phyloP scores from a whole-genome alignment of 768 basidiomycete genomes.

The Tylopilus intermedius region DNA sequence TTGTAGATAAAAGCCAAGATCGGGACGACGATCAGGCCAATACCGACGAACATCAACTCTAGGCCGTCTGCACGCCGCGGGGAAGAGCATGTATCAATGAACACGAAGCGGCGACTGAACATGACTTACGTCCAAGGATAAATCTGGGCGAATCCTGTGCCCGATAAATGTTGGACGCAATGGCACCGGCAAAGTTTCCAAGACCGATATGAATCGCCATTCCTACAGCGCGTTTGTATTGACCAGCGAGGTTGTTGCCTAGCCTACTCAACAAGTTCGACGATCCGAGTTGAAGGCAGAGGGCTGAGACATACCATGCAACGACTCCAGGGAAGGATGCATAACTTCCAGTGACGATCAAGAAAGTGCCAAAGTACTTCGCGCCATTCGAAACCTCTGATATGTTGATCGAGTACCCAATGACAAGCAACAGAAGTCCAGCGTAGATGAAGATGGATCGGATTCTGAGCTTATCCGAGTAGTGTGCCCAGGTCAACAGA shows the following conservation, averaged over 20 bases:
- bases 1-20: constrained; percentile 46
- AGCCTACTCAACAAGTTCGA: constrained; percentile 38
- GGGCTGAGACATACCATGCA: constrained; percentile 45
- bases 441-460: constrained; percentile 57
- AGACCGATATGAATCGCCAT: constrained; percentile 51
- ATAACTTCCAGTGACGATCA: constrained; percentile 58
- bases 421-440: constrained; percentile 44
- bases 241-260: constrained; percentile 49
- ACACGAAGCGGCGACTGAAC: neutral
- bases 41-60: constrained; percentile 65
- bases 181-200: constrained; percentile 63
- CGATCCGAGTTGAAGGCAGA: neutral
- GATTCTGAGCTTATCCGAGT: constrained; percentile 51
- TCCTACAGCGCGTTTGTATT: constrained; percentile 65
- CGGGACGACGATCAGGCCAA: constrained; percentile 53
- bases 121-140: constrained; percentile 53
- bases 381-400: constrained; percentile 45
- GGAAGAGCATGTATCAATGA: neutral
- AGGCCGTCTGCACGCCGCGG: constrained; percentile 41
- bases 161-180: constrained; percentile 61
- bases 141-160: constrained; percentile 56
- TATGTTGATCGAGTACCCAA: constrained; percentile 64
- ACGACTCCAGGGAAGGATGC: constrained; percentile 55
- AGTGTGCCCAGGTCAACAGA: constrained; percentile 48
- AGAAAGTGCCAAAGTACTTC: constrained; percentile 73